Conservation (phyloP, 2,329 filamentous ascomycete species). For the Aspergillus fumigatiaffinis region DNA sequence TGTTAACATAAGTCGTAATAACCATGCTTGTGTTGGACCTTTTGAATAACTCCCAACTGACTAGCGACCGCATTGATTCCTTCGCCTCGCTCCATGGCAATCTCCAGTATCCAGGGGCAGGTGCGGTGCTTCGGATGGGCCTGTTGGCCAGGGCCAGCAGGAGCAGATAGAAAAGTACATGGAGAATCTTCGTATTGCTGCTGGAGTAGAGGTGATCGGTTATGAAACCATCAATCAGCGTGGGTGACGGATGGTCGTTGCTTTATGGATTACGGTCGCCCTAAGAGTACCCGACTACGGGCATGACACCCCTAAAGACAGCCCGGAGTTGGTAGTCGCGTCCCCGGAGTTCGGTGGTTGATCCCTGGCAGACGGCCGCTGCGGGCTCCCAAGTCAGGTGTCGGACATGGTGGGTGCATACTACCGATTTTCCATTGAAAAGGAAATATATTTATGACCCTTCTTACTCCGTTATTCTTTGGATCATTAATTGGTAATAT, state of each 20-base stretch:
- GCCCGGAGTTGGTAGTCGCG: background rate
- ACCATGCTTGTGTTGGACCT: too few species aligned
- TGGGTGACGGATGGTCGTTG: background rate
- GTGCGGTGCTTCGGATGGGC: background rate
- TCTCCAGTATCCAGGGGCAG: background rate
- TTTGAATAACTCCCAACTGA: background rate
- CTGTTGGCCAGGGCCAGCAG: background rate
- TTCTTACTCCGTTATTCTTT: background rate
- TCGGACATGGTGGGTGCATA: background rate
- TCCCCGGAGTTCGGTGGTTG: slow-evolving; percentile 1
- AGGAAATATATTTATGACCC: background rate
- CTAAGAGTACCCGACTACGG: background rate
- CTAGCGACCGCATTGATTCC: background rate
- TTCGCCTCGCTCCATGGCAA: background rate
- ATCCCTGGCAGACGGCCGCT: background rate
- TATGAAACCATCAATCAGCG: background rate
- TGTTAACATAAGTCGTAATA: too few species aligned
- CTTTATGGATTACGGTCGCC: background rate
- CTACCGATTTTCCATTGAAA: background rate
- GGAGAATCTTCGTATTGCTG: background rate
- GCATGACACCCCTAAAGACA: background rate
- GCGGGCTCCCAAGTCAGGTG: background rate
- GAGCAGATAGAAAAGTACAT: background rate
- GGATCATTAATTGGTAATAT: too few species aligned
- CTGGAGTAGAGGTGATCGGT: background rate